Conservation (phyloP, 257 asterid species). For the Henckelia pumila region DNA sequence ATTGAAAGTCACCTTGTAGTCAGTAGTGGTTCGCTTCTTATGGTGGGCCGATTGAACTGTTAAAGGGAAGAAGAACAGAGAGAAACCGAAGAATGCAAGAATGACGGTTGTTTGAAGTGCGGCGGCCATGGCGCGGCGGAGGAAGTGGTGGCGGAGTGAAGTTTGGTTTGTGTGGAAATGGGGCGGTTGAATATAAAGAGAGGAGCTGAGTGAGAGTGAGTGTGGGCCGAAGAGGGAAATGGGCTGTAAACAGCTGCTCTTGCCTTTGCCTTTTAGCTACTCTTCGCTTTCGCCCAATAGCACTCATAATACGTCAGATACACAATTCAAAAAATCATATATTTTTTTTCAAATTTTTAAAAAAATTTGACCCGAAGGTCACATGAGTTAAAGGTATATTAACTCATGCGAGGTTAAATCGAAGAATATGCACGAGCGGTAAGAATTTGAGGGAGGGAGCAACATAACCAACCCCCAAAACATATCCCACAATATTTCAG, state of each 20-base stretch:
- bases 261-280: background rate
- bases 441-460: no score
- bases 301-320: background rate
- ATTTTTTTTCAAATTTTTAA: no score
- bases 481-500: no score
- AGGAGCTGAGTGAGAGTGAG: background rate
- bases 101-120: background rate
- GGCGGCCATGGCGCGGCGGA: background rate
- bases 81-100: background rate
- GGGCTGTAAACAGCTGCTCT: background rate
- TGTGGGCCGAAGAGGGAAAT: background rate
- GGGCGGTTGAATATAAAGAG: background rate
- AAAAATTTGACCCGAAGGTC: no score
- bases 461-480: no score
- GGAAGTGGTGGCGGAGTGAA: background rate
- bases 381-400: no score
- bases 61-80: background rate
- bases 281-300: background rate
- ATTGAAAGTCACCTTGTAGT: constrained; percentile 27
- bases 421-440: no score
- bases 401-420: no score
- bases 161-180: background rate
- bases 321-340: no score
- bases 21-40: background rate
- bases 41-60: background rate